Base-by-base conservation (phyloP, 2,329 filamentous ascomycete species). In the Capronia epimyces region DNA sequence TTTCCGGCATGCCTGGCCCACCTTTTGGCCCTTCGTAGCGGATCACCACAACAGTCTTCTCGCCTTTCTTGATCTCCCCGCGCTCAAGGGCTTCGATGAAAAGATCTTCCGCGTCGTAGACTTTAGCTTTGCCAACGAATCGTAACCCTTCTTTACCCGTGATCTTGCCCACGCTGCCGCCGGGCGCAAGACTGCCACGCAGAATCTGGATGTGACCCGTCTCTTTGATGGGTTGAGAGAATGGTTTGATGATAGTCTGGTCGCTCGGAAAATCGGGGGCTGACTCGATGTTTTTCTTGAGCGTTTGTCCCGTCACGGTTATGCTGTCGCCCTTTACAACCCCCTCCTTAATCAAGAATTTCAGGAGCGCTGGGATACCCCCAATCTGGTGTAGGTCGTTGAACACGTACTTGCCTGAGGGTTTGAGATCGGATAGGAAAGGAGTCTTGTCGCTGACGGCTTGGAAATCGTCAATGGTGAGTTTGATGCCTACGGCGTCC, bases 381-480 rank as follows among this genome's bases (percentile, higher is more conserved):
- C 79, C 79, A 49, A 81, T 77, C 20, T 69, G 66, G 64, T 75
- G 71, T 36, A 82, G 67, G 60, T 82, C 79, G 29, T 75, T 72
- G 75, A 81, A 80, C 43, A 82, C 79, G 53, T 79, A 80, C 64
- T 81, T 81, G 49, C 79, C 79, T 3, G 85, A 89, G 2, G 87
- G 87, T 74, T 91, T 90, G 36, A 93, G 75, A 66, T 93, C 86
- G 7, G 87, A 87, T 20, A 93, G 76, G 75, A 89, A 85, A 18
- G 87, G 87, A 15, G 79, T 88, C 43, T 82, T 80, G 72, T 93
- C 83, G 0, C 86, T 89, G 43, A 91, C 85, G 61, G 78, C 73
- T 72, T 93, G 87, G 80, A 91, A 91, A 71, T 93, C 87, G 61
- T 93, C 87, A 53, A 93, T 84, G 41, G 84, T 88, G 49, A 93